Evolutionary conservation across 2,329 filamentous ascomycete species (phyloP), one percentile per base, ranked within the genome.

Genomic region (Fusarium clavum): DNA sequence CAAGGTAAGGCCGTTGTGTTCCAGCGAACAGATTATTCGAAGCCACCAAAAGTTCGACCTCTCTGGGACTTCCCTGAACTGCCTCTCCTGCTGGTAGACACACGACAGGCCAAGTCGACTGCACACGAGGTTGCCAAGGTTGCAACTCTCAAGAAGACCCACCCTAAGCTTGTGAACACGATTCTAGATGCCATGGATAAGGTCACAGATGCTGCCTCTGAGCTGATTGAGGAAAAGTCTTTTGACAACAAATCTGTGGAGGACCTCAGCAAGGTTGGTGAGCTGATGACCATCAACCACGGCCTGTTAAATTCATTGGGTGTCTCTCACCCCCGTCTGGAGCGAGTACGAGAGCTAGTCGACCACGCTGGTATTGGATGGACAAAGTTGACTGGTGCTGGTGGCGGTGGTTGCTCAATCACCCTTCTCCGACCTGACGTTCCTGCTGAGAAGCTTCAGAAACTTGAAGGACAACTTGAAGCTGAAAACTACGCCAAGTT

Each of bases 321-420:
- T 10, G 96, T 98, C 29, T 98, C 94, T 3, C 96, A 99, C 79
- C 97, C 96, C 1, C 91, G 94, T 48, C 86, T 99, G 27, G 96
- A 99, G 81, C 90, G 95, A 32, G 90, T 99, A 73, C 90, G 96
- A 67, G 95, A 97, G 81, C 84, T 99, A 27, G 92, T 97, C 51
- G 95, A 99, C 72, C 90, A 96, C 73, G 88, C 94, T 60, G 92
- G 91, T 43, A 92, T 98, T 59, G 96, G 96, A 30, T 99, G 94
- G 94, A 98, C 96, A 14, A 99, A 99, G 80, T 87, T 99, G 61
- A 99, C 96, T 0, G 96, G 96, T 34, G 96, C 96, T 2, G 96
- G 96, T 24, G 97, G 96, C 14, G 97, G 96, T 60, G 96, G 96
- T 5, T 98, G 97, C 80, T 95, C 94, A 5, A 98, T 99, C 73